phyloP scores from a whole-genome alignment of 805 yeast species.

The Tetrapisispora nanseiensis region DNA sequence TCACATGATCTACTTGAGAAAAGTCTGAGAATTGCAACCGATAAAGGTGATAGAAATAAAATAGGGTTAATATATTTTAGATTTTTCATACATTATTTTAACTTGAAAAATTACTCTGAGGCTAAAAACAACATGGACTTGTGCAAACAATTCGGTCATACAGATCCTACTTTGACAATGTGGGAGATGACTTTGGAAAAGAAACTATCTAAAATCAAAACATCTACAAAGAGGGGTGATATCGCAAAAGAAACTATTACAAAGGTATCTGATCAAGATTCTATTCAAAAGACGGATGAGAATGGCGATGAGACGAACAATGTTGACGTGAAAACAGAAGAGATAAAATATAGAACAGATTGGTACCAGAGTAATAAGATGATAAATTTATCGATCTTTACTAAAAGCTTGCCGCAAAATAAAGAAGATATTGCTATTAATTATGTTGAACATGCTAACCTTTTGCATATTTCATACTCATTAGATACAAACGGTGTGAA shows the following conservation, averaged over 20 bases:
- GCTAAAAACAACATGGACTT: constrained; percentile 36
- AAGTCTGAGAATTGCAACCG: constrained; percentile 39
- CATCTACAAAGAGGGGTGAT: no score
- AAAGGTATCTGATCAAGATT: neutral
- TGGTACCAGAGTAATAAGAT: constrained; percentile 58
- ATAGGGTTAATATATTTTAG: constrained; percentile 42
- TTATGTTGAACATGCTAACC: constrained; percentile 31
- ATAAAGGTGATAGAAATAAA: constrained; percentile 37
- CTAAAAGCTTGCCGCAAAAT: constrained; percentile 46
- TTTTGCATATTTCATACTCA: constrained; percentile 24
- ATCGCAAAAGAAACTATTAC: neutral
- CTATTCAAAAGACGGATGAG: no score
- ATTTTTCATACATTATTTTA: constrained; percentile 39
- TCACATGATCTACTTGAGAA: constrained; percentile 25
- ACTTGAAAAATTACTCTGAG: constrained; percentile 32
- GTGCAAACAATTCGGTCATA: constrained; percentile 35
- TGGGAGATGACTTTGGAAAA: constrained; percentile 31
- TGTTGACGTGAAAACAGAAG: no score
- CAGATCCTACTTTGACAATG: constrained; percentile 39
- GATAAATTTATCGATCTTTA: constrained; percentile 61
- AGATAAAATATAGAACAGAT: constrained; percentile 37
- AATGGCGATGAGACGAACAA: neutral
- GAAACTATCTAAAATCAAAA: constrained; percentile 12
- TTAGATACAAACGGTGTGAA: constrained; percentile 35
- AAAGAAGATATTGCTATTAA: constrained; percentile 32